A percentile compares a stretch with the other conserved stretches of the same genome.
These are phyloP conservation scores for Ceratobasidium papillatum DNA, from an alignment of 1,284 basidiomycete genomes.

Conservation along the genomic window DNA sequence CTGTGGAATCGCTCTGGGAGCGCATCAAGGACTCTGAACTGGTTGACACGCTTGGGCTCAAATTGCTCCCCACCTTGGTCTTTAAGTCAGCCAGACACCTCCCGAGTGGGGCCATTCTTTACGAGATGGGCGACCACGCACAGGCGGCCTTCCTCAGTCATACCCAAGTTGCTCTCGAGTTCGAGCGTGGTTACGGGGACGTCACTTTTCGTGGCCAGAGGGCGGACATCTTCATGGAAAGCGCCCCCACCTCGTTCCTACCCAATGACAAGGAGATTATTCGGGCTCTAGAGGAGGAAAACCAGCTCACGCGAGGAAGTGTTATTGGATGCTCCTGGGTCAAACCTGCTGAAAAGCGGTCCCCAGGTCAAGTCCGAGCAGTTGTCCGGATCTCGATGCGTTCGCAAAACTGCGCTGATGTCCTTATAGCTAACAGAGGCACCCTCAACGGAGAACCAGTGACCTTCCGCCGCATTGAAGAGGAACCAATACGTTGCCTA, in stretches of 20 bases:
- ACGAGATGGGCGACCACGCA: no score
- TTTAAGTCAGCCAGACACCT: no score
- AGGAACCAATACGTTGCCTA: not conserved
- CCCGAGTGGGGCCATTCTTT: no score
- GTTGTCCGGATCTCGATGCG: not conserved
- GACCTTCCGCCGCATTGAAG: not conserved
- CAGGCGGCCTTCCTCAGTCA: no score
- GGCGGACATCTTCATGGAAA: not conserved
- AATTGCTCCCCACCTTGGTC: not conserved
- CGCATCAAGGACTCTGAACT: not conserved
- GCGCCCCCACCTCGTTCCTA: not conserved
- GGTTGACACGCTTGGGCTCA: no score
- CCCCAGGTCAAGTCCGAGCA: not conserved
- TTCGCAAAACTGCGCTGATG: not conserved
- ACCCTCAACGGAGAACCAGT: not conserved
- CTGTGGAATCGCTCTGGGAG: not conserved
- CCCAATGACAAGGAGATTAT: not conserved
- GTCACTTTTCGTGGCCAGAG: not conserved
- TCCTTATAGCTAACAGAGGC: not conserved
- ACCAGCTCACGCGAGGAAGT: not conserved
- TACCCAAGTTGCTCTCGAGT: no score
- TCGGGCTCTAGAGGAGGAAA: not conserved
- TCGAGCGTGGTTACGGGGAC: no score
- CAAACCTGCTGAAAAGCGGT: not conserved
- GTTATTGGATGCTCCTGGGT: not conserved